phyloP scores from a whole-genome alignment of 805 yeast species.

The Wickerhamomyces mucosus region DNA sequence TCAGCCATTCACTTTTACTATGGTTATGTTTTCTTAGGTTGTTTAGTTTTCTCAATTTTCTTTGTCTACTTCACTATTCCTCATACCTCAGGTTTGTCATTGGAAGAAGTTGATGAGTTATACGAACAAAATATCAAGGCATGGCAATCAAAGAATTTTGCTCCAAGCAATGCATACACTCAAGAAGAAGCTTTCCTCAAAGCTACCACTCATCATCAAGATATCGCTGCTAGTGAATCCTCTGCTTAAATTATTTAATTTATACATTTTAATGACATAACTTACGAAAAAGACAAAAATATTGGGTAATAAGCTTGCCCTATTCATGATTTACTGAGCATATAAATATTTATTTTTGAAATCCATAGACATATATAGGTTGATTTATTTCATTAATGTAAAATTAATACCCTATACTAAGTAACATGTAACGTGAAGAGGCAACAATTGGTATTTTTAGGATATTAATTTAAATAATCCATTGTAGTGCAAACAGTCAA shows the following conservation, averaged over 20 bases:
- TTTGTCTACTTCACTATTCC: constrained; percentile 67
- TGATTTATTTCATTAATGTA: too few relatives aligned
- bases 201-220: constrained; percentile 16
- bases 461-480: too few relatives aligned
- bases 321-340: background rate
- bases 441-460: too few relatives aligned
- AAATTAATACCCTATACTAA: too few relatives aligned
- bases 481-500: too few relatives aligned
- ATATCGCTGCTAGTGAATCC: too few relatives aligned
- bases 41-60: constrained; percentile 46
- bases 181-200: constrained; percentile 17
- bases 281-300: constrained; percentile 4
- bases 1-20: constrained; percentile 57
- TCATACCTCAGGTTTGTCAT: constrained; percentile 73
- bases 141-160: constrained; percentile 42
- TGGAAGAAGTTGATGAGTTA: constrained; percentile 75
- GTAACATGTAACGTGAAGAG: too few relatives aligned
- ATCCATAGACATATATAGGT: too few relatives aligned
- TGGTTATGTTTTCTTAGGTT: constrained; percentile 58
- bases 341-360: too few relatives aligned
- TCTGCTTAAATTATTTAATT: too few relatives aligned
- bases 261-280: constrained; percentile 3
- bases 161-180: constrained; percentile 30
- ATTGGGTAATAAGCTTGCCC: constrained; percentile 1
- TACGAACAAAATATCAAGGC: constrained; percentile 33